These are phyloP conservation scores for Parasitella parasitica DNA, from an alignment of 371 early-diverging fungal genomes.

Conservation along the genomic window DNA sequence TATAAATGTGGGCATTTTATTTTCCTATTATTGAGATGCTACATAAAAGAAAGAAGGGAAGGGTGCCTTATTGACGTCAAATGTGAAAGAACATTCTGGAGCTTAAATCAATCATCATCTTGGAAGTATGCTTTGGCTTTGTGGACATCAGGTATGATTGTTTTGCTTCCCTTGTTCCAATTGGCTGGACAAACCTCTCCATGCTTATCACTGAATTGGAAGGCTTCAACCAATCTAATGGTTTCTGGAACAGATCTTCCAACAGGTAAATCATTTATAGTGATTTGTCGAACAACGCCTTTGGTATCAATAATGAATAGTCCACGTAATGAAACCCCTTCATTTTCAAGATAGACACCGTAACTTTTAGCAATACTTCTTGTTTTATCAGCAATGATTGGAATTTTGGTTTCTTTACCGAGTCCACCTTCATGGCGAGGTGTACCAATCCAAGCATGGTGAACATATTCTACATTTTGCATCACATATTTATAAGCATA, in stretches of 20 bases:
- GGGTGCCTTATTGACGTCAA: neutral
- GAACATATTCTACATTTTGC: constrained; percentile 38
- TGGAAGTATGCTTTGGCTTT: constrained; percentile 80
- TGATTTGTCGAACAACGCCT: constrained; percentile 55
- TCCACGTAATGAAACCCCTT: constrained; percentile 57
- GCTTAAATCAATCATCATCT: constrained; percentile 4
- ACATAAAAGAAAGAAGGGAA: neutral
- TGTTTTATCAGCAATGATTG: constrained; percentile 72
- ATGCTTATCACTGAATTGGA: constrained; percentile 71
- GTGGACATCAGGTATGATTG: constrained; percentile 70
- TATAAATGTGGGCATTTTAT: neutral
- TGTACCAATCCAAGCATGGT: constrained; percentile 65
- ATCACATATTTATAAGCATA: neutral
- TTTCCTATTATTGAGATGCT: neutral
- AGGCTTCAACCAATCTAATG: constrained; percentile 78
- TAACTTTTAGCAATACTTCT: constrained; percentile 70
- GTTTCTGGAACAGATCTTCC: constrained; percentile 79
- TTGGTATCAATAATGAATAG: constrained; percentile 81
- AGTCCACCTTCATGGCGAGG: constrained; percentile 81
- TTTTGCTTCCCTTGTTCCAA: constrained; percentile 80
- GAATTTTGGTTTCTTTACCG: constrained; percentile 65
- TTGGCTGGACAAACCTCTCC: constrained; percentile 83
- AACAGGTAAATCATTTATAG: constrained; percentile 70
- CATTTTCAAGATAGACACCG: constrained; percentile 70
- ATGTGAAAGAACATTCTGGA: neutral